Evolutionary conservation across 1,284 basidiomycete species (phyloP).

Genomic region (Flammula alnicola): DNA sequence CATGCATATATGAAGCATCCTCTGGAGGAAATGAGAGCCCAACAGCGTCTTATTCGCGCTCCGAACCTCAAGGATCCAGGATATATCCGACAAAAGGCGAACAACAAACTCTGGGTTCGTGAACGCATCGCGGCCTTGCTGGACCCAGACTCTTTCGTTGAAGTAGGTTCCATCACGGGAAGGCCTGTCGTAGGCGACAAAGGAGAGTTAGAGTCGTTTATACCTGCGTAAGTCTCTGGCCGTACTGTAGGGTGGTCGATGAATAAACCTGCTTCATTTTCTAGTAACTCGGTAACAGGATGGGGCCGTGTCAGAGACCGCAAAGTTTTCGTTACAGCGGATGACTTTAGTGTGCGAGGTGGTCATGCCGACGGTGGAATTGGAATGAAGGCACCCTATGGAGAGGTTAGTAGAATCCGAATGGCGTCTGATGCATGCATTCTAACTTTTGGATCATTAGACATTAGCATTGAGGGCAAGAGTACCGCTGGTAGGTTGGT

Average conservation of each 20-base stretch:
- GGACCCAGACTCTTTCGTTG: slow-evolving; percentile 40
- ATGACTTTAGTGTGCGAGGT: slow-evolving; percentile 49
- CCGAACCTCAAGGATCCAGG: slow-evolving; percentile 43
- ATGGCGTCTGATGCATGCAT: not conserved
- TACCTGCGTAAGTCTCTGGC: slow-evolving; percentile 46
- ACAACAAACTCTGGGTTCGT: slow-evolving; percentile 47
- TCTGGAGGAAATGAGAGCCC: slow-evolving; percentile 34
- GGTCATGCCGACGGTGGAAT: slow-evolving; percentile 51
- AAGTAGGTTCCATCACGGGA: slow-evolving; percentile 47
- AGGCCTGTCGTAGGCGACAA: slow-evolving; percentile 37
- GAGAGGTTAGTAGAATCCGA: slow-evolving; percentile 35
- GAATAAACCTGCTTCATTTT: not conserved
- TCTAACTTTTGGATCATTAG: slow-evolving; percentile 21
- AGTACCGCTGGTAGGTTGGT: slow-evolving; percentile 39
- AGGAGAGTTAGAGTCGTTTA: slow-evolving; percentile 38
- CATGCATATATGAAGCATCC: slow-evolving; percentile 29
- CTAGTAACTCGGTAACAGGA: slow-evolving; percentile 45
- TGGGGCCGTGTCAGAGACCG: slow-evolving; percentile 40
- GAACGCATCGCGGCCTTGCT: slow-evolving; percentile 42
- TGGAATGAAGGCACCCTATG: slow-evolving; percentile 43
- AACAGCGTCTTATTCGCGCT: slow-evolving; percentile 35
- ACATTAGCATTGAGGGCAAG: slow-evolving; percentile 39
- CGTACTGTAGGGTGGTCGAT: no score
- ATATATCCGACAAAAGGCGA: slow-evolving; percentile 47
- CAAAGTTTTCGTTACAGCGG: slow-evolving; percentile 45